These are phyloP conservation scores for Geoglossum glabrum DNA, from an alignment of 495 filamentous ascomycete genomes.

Conservation along the genomic window DNA sequence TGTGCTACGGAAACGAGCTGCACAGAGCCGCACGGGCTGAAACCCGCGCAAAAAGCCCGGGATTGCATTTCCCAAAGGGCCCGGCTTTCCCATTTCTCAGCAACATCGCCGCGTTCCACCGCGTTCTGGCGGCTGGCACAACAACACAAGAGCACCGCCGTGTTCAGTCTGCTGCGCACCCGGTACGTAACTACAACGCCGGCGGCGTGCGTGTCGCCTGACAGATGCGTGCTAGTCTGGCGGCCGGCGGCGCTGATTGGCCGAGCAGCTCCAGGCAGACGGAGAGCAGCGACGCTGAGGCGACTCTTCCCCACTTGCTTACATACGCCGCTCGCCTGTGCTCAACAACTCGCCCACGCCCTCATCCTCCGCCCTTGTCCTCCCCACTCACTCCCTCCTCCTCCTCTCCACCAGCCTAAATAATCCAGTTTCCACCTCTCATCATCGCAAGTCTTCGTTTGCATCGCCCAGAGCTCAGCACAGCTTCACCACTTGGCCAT, in stretches of 20 bases:
- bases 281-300: background rate
- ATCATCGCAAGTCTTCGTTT: background rate
- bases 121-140: background rate
- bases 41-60: background rate
- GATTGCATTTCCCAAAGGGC: background rate
- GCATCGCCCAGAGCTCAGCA: background rate
- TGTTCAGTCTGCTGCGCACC: too few relatives aligned
- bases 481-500: background rate
- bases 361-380: background rate
- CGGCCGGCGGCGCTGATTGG: background rate
- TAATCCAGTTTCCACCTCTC: background rate
- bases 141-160: too few relatives aligned
- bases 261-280: background rate
- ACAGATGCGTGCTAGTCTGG: background rate
- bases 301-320: constrained; percentile 1
- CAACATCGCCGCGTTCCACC: background rate
- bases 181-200: too few relatives aligned
- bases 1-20: background rate
- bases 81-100: background rate
- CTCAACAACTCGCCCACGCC: background rate
- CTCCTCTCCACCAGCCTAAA: background rate
- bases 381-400: background rate
- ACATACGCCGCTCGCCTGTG: background rate
- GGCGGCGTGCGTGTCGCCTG: background rate
- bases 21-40: background rate